A percentile compares a stretch with the other conserved stretches of the same genome.
These are phyloP conservation scores for Hyphopichia khmerensis DNA, from an alignment of 1,139 yeast species.

Conservation along the genomic window DNA sequence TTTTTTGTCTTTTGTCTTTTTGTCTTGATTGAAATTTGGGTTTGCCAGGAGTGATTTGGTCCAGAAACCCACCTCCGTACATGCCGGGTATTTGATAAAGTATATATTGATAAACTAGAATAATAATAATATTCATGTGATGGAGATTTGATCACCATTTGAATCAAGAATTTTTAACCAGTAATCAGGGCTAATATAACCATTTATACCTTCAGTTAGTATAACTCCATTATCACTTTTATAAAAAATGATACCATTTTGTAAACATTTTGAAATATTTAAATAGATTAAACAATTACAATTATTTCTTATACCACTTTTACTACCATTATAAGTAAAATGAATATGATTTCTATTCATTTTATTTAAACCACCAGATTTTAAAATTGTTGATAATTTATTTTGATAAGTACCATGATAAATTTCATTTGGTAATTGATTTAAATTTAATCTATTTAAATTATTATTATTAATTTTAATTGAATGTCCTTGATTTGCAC, in stretches of 20 bases:
- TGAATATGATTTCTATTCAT: slow-evolving; percentile 88
- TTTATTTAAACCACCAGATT: slow-evolving; percentile 56
- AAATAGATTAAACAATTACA: slow-evolving; percentile 64
- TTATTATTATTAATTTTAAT: slow-evolving; percentile 47
- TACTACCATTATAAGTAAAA: slow-evolving; percentile 41
- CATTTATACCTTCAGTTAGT: slow-evolving; percentile 63
- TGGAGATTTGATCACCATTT: too few relatives aligned
- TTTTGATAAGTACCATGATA: slow-evolving; percentile 79
- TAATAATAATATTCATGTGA: too few relatives aligned
- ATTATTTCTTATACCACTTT: slow-evolving; percentile 69
- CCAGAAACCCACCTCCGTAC: too few relatives aligned
- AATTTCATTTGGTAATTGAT: slow-evolving; percentile 30
- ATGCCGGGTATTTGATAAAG: too few relatives aligned
- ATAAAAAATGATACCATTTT: slow-evolving; percentile 51
- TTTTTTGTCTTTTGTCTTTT: too few relatives aligned
- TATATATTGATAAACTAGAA: too few relatives aligned
- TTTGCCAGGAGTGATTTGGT: too few relatives aligned
- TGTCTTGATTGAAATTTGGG: too few relatives aligned
- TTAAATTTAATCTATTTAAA: slow-evolving; percentile 26
- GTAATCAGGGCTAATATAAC: slow-evolving; percentile 46
- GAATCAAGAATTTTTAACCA: slow-evolving; percentile 41
- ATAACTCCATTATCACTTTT: slow-evolving; percentile 74
- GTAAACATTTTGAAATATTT: slow-evolving; percentile 48
- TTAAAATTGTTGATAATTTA: slow-evolving; percentile 49
- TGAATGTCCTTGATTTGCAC: slow-evolving; percentile 95